Evolutionary conservation across 1,284 basidiomycete genomes (phyloP), one percentile per base, ranked within the genome.

Genomic region (Leccinum subrobustum): DNA sequence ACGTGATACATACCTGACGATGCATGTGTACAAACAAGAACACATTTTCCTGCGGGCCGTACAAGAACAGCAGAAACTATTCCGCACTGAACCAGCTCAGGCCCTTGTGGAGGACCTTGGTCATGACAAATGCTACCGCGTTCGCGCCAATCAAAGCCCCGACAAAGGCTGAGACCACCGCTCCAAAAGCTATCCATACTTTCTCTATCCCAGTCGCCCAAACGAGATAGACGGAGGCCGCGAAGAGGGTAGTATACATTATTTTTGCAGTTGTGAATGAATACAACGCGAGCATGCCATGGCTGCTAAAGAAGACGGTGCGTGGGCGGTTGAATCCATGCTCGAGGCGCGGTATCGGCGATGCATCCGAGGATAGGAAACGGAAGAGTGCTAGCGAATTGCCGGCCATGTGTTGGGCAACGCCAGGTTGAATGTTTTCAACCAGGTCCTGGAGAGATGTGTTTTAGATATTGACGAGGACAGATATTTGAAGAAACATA

Each of bases 391-490:
- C 92, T 16, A 97, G 84, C 1, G 89, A 83, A 69, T 98, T 98
- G 64, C 94, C 92, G 23, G 86, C 95, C 87, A 98, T 97, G 77
- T 98, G 93, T 81, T 96, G 78, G 4, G 89, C 87, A 5, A 91
- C 90, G 27, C 94, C 93, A 3, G 85, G 78, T 72, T 94, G 80
- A 54, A 96, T 90, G 67, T 95, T 87, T 65, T 89, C 87, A 5
- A 93, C 91, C 3, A 89, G 70, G 74, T 96, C 94, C 81, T 86
- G 20, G 8, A 82, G 61, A 50, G 14, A 20, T 11, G 20, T 39
- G 11, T 23, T 44, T 67, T n/a, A 63, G 44, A 64, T 51, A n/a
- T 60, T 57, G 18, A 56, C 57, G 47, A 64, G 39, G 50, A 52
- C 20, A 52, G 57, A 33, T 9, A 61, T 18, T 6, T 23, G 14